A percentile compares a stretch with the other conserved stretches of the same genome.
Conservation (phyloP, 306 rosid species). For the Medicago lupulina region DNA sequence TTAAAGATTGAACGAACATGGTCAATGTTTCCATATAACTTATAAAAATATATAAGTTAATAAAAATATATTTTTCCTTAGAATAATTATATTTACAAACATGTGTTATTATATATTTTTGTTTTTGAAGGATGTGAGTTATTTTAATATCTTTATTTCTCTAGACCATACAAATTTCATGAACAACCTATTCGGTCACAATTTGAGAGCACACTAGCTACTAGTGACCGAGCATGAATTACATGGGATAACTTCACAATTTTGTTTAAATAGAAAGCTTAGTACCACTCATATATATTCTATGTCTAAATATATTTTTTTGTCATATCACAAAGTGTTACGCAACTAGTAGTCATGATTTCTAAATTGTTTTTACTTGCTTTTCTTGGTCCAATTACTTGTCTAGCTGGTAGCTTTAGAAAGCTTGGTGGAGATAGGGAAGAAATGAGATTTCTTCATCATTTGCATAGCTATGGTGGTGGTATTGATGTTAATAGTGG, state of each 20-base stretch:
- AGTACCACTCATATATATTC: not conserved
- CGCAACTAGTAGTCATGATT: constrained; percentile 33
- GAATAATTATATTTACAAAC: too few relatives aligned
- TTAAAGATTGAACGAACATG: too few relatives aligned
- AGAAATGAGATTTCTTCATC: constrained; percentile 38
- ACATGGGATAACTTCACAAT: constrained; percentile 4
- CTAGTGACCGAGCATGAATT: constrained; percentile 45
- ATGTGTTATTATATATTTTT: too few relatives aligned
- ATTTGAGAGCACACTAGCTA: not conserved
- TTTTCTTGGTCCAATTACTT: constrained; percentile 39
- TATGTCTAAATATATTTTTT: not conserved
- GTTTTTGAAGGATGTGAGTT: too few relatives aligned
- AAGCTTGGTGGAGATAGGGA: constrained; percentile 41
- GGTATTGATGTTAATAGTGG: not conserved
- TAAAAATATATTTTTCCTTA: too few relatives aligned
- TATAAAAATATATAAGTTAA: too few relatives aligned
- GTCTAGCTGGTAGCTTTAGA: constrained; percentile 43
- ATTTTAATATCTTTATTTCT: not conserved
- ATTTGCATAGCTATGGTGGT: constrained; percentile 46
- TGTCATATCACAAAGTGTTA: not conserved
- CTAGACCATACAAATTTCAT: not conserved
- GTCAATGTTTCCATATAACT: too few relatives aligned
- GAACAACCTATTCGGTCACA: not conserved
- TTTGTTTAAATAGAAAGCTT: not conserved
- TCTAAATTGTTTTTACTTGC: constrained; percentile 49